A percentile compares a stretch with the other conserved stretches of the same genome.
Evolutionary conservation across 2,329 filamentous ascomycete genomes (phyloP).

Genomic region (Talaromyces islandicus): DNA sequence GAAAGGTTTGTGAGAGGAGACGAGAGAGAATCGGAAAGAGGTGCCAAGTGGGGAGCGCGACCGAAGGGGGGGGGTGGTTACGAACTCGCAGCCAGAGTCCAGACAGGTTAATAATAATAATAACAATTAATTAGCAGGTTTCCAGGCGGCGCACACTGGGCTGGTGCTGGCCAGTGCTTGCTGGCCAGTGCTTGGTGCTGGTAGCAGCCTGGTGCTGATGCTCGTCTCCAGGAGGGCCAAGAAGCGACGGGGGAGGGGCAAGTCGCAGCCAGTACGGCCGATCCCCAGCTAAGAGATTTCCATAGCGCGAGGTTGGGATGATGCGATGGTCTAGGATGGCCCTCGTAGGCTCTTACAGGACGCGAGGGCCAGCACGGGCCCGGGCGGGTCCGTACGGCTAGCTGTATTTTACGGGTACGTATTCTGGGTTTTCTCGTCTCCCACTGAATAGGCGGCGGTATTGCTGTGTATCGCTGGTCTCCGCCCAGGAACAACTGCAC

Average conservation of each 20-base stretch:
- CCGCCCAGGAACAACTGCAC: background rate
- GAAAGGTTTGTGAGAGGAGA: background rate
- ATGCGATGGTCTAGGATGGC: background rate
- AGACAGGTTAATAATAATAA: no score
- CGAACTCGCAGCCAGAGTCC: no score
- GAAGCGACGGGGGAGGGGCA: background rate
- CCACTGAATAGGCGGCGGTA: no score
- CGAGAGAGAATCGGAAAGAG: constrained; percentile 12
- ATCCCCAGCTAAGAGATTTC: background rate
- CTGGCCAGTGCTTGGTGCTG: no score
- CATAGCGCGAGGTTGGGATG: background rate
- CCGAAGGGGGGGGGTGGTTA: constrained; percentile 3
- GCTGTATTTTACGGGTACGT: no score
- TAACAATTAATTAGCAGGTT: background rate
- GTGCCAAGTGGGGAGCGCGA: constrained; percentile 13
- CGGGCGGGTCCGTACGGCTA: no score
- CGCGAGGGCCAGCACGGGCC: background rate
- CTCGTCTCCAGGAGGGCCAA: background rate
- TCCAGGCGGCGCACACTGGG: background rate
- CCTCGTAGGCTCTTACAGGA: background rate
- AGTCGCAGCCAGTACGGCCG: background rate
- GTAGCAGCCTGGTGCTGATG: background rate
- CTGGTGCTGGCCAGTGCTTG: background rate
- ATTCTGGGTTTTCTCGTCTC: no score
- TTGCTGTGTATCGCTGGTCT: no score